These are phyloP conservation scores for Adansonia madagascariensis DNA, from an alignment of 441 rosid genomes.

Conservation along the genomic window DNA sequence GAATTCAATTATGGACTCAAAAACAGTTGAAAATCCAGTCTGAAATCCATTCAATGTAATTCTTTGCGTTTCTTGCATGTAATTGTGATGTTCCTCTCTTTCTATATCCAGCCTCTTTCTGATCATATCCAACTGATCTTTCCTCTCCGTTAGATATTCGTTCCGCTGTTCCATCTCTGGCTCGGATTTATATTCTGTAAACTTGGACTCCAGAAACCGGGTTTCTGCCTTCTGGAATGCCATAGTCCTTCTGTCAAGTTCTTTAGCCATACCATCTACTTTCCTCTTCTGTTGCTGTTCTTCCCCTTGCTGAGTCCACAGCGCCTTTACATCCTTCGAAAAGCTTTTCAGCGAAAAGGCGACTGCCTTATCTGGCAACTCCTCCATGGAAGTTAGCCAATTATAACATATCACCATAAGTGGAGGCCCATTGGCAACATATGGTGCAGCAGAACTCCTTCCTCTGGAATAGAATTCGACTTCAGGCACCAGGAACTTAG, in stretches of 20 bases:
- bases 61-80: constrained; percentile 65
- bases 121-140: constrained; percentile 65
- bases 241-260: constrained; percentile 63
- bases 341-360: constrained; percentile 68
- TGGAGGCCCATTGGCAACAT: constrained; percentile 66
- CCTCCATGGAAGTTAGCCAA: constrained; percentile 69
- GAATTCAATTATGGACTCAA: constrained; percentile 57
- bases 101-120: constrained; percentile 65
- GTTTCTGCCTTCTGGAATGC: constrained; percentile 61
- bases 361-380: constrained; percentile 64
- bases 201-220: constrained; percentile 51
- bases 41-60: constrained; percentile 59
- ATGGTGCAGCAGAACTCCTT: constrained; percentile 54
- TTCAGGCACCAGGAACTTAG: constrained; percentile 77
- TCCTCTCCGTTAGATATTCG: constrained; percentile 49
- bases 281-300: constrained; percentile 83
- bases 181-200: constrained; percentile 46
- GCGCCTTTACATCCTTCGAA: constrained; percentile 61
- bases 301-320: constrained; percentile 83
- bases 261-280: constrained; percentile 78
- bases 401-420: constrained; percentile 64
- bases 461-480: constrained; percentile 69
- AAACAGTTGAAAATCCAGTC: constrained; percentile 52
- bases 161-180: constrained; percentile 38
- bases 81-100: constrained; percentile 63